phyloP scores from a whole-genome alignment of 441 rosid species.

The Croton laevigatus region DNA sequence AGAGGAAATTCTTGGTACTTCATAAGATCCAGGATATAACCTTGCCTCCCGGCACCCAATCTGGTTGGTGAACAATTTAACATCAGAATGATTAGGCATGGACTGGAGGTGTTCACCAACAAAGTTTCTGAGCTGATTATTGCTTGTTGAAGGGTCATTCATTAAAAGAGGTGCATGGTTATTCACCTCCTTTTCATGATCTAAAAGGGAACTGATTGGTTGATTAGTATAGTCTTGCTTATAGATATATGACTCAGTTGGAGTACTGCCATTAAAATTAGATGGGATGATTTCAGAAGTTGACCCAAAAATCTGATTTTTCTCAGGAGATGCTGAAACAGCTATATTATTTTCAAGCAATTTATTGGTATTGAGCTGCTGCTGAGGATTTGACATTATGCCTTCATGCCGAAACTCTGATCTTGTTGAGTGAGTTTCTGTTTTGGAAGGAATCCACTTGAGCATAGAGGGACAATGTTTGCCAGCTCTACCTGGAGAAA shows the following conservation, averaged over 20 bases:
- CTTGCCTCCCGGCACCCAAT: slow-evolving; percentile 14
- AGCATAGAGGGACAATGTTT: not conserved
- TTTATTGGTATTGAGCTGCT: slow-evolving; percentile 27
- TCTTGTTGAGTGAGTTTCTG: slow-evolving; percentile 25
- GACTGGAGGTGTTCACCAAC: slow-evolving; percentile 22
- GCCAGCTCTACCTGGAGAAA: slow-evolving; percentile 11
- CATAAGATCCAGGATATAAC: slow-evolving; percentile 23
- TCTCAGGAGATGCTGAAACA: slow-evolving; percentile 25
- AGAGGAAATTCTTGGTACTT: slow-evolving; percentile 27
- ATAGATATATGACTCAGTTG: slow-evolving; percentile 18
- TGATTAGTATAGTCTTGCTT: slow-evolving; percentile 24
- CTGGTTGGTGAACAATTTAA: slow-evolving; percentile 26
- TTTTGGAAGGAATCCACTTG: slow-evolving; percentile 20
- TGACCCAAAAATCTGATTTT: slow-evolving; percentile 28
- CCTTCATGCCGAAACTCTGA: slow-evolving; percentile 23
- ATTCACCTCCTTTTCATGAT: slow-evolving; percentile 30
- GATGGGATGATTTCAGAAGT: slow-evolving; percentile 32
- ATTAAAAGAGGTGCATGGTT: slow-evolving; percentile 21
- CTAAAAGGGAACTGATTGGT: slow-evolving; percentile 26
- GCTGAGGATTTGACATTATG: slow-evolving; percentile 22
- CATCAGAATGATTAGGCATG: slow-evolving; percentile 20
- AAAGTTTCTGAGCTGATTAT: slow-evolving; percentile 19
- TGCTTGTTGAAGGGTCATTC: slow-evolving; percentile 26
- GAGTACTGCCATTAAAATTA: slow-evolving; percentile 21
- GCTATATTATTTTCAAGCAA: slow-evolving; percentile 27